Evolutionary conservation across 2,329 filamentous ascomycete genomes (phyloP).

Genomic region (Clonostachys rosea): DNA sequence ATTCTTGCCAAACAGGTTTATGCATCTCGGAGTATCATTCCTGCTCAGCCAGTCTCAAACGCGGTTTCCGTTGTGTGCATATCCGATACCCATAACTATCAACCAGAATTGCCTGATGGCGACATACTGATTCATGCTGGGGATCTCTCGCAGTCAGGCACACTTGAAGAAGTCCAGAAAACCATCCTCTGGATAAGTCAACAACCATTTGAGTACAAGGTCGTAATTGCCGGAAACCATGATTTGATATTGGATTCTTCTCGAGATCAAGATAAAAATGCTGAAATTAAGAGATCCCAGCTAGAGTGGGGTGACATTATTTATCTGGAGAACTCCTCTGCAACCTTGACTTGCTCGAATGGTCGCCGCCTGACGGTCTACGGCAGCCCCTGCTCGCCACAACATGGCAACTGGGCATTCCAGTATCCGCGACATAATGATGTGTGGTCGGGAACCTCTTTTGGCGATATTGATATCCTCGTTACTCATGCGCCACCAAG

Average conservation of each 20-base stretch:
- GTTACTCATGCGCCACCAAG: conserved; percentile 30
- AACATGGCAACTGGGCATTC: conserved; percentile 32
- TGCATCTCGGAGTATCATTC: background rate
- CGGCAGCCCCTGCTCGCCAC: conserved; percentile 21
- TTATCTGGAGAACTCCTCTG: conserved; percentile 13
- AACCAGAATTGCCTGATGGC: conserved; percentile 28
- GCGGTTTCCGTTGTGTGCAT: conserved; percentile 29
- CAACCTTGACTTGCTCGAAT: conserved; percentile 11
- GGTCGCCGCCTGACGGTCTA: conserved; percentile 18
- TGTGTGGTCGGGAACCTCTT: conserved; percentile 14
- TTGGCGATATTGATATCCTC: conserved; percentile 20
- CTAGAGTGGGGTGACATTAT: conserved; percentile 15
- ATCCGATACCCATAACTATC: conserved; percentile 38
- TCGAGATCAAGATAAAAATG: background rate
- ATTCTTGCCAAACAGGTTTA: conserved; percentile 2
- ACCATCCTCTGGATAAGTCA: conserved; percentile 29
- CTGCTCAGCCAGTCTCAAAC: background rate
- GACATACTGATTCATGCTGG: conserved; percentile 44
- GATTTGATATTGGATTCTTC: conserved; percentile 24
- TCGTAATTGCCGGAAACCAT: conserved; percentile 40
- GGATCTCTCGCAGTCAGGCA: conserved; percentile 38
- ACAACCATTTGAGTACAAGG: conserved; percentile 32
- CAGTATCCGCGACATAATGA: conserved; percentile 26
- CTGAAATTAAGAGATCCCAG: background rate
- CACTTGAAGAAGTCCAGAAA: conserved; percentile 27